Percentiles rank a stretch among this genome's conserved stretches.
Evolutionary conservation across 331 rosid species (phyloP).

Genomic region (Arachis monticola): DNA sequence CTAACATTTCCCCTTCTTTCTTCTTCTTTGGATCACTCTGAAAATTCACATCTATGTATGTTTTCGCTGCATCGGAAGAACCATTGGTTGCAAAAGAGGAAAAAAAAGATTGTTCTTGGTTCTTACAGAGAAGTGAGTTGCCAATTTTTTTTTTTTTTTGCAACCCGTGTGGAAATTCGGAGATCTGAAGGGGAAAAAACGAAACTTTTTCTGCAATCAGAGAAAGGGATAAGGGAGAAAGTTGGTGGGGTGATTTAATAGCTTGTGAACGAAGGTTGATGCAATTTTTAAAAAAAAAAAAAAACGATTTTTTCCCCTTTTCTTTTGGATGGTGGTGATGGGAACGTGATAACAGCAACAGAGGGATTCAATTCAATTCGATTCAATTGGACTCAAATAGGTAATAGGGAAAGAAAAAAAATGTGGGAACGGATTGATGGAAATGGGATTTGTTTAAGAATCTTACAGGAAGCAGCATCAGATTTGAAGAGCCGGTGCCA

Average conservation of each 20-base stretch:
- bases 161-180: conserved; percentile 17
- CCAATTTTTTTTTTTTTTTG: not conserved
- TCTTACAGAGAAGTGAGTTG: not conserved
- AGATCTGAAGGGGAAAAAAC: conserved; percentile 39
- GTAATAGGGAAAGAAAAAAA: not conserved
- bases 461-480: not conserved
- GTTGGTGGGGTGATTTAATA: conserved; percentile 47
- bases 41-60: conserved; percentile 39
- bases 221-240: conserved; percentile 43
- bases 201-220: conserved; percentile 17
- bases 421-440: conserved; percentile 6
- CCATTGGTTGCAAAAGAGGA: not conserved
- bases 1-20: conserved; percentile 56
- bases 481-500: conserved; percentile 21
- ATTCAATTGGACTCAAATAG: not conserved
- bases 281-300: not conserved
- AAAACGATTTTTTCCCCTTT: not conserved
- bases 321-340: conserved; percentile 26
- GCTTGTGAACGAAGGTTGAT: conserved; percentile 48
- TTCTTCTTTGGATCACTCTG: conserved; percentile 31
- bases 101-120: not conserved
- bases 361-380: conserved; percentile 18
- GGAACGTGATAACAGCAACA: conserved; percentile 46
- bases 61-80: not conserved
- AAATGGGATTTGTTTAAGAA: not conserved